These are phyloP conservation scores for Solioccasus polychromus DNA, from an alignment of 768 basidiomycete genomes.

Conservation along the genomic window DNA sequence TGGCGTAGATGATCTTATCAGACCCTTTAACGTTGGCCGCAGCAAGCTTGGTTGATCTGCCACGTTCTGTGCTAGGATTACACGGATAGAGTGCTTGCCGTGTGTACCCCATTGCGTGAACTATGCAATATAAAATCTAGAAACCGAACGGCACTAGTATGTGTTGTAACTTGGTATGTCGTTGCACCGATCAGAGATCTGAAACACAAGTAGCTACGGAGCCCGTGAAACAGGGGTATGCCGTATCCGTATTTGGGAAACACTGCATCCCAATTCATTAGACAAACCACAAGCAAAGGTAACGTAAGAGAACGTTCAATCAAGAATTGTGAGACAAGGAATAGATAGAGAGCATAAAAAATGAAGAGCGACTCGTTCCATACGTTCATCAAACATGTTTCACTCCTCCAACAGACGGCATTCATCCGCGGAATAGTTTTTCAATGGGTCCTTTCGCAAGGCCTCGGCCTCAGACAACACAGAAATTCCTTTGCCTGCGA, in stretches of 20 bases:
- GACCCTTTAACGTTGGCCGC: slow-evolving; percentile 46
- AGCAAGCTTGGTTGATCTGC: slow-evolving; percentile 69
- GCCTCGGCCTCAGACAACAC: slow-evolving; percentile 71
- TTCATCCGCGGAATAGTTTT: slow-evolving; percentile 56
- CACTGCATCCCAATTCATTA: slow-evolving; percentile 6
- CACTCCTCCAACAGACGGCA: slow-evolving; percentile 20
- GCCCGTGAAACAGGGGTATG: slow-evolving; percentile 18
- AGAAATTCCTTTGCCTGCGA: slow-evolving; percentile 38
- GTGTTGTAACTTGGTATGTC: not conserved
- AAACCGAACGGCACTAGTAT: not conserved
- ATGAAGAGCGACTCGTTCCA: not conserved
- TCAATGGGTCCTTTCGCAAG: slow-evolving; percentile 73
- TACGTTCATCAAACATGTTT: slow-evolving; percentile 8
- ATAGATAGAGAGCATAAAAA: slow-evolving; percentile 18
- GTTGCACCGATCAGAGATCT: slow-evolving; percentile 1
- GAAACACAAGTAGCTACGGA: slow-evolving; percentile 12
- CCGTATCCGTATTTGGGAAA: slow-evolving; percentile 12
- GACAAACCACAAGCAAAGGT: not conserved
- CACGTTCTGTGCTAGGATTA: slow-evolving; percentile 66
- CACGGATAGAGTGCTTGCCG: slow-evolving; percentile 56
- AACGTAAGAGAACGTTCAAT: slow-evolving; percentile 3
- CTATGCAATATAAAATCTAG: no score
- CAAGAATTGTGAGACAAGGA: not conserved
- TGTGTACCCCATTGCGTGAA: slow-evolving; percentile 52
- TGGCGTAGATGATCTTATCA: slow-evolving; percentile 82